These are phyloP conservation scores for Moelleriella libera DNA, from an alignment of 2,329 filamentous ascomycete species.

Conservation along the genomic window DNA sequence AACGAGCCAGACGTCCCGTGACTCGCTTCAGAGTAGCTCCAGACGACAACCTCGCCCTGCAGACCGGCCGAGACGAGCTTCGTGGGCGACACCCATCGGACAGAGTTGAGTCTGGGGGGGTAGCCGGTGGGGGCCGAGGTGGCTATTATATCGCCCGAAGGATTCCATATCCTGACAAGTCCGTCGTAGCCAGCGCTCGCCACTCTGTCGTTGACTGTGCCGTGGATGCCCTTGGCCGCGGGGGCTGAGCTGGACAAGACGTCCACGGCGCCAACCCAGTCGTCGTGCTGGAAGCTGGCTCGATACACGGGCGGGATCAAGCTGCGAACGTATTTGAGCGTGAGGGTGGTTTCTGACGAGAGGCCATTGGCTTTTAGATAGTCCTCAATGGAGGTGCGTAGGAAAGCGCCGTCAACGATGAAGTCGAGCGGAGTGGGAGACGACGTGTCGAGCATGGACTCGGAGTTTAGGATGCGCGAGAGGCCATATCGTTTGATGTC, in stretches of 20 bases:
- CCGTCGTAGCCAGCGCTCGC: slow-evolving; percentile 94
- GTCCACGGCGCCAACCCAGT: slow-evolving; percentile 87
- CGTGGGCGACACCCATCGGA: slow-evolving; percentile 64
- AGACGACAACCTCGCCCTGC: slow-evolving; percentile 75
- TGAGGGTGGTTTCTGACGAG: slow-evolving; percentile 74
- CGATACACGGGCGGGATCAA: slow-evolving; percentile 80
- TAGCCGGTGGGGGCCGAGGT: slow-evolving; percentile 62
- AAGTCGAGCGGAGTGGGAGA: slow-evolving; percentile 78
- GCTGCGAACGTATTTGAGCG: slow-evolving; percentile 85
- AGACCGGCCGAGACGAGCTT: slow-evolving; percentile 73
- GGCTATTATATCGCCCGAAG: slow-evolving; percentile 71
- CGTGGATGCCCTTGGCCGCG: slow-evolving; percentile 33
- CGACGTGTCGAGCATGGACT: slow-evolving; percentile 52
- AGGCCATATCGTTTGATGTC: slow-evolving; percentile 58
- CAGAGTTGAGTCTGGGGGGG: slow-evolving; percentile 63
- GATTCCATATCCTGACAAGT: slow-evolving; percentile 76
- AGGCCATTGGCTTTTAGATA: slow-evolving; percentile 78
- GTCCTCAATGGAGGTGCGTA: slow-evolving; percentile 79
- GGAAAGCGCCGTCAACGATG: slow-evolving; percentile 83
- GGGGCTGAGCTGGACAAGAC: slow-evolving; percentile 56
- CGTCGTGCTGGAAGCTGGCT: slow-evolving; percentile 89
- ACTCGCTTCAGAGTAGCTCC: slow-evolving; percentile 66
- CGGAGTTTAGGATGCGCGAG: slow-evolving; percentile 56
- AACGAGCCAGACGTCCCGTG: slow-evolving; percentile 47
- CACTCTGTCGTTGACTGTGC: slow-evolving; percentile 37